Percentiles rank a stretch among this genome's conserved stretches.
These are phyloP conservation scores for Tieghemiomyces parasiticus DNA, from an alignment of 192 early-diverging fungal genomes.

Conservation along the genomic window DNA sequence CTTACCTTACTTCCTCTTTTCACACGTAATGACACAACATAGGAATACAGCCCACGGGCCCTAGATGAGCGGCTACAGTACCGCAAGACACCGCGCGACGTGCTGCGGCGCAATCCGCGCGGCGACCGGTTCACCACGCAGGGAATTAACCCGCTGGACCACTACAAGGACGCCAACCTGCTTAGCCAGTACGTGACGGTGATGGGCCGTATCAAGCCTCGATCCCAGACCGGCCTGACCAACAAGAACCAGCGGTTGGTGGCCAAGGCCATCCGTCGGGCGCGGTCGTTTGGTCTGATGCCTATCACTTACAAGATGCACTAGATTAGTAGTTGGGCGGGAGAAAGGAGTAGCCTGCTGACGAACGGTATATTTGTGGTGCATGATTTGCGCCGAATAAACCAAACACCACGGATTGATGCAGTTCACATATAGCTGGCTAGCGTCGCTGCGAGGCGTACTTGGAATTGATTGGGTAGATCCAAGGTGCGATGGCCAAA, in stretches of 20 bases:
- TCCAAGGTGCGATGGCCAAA: no score
- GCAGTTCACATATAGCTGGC: no score
- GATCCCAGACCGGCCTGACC: constrained; percentile 39
- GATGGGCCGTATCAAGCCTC: constrained; percentile 43
- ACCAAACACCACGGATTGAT: no score
- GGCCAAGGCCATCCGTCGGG: constrained; percentile 43
- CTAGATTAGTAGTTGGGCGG: no score
- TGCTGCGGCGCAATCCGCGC: background rate
- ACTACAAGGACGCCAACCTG: constrained; percentile 35
- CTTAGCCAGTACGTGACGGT: constrained; percentile 41
- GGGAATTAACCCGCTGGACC: constrained; percentile 22
- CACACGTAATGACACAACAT: no score
- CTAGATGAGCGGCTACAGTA: background rate
- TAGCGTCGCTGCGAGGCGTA: no score
- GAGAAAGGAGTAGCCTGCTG: no score
- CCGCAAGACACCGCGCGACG: background rate
- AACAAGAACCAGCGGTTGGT: constrained; percentile 43
- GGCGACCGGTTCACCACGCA: constrained; percentile 22
- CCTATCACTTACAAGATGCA: constrained; percentile 25
- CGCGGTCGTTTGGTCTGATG: constrained; percentile 36
- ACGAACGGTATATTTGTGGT: no score
- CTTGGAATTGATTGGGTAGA: no score
- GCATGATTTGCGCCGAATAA: no score
- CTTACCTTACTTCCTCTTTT: no score
- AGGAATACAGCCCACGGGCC: background rate